Evolutionary conservation across 495 filamentous ascomycete genomes (phyloP), one percentile per base, ranked within the genome.

Genomic region (Lasiosphaeris hirsuta): DNA sequence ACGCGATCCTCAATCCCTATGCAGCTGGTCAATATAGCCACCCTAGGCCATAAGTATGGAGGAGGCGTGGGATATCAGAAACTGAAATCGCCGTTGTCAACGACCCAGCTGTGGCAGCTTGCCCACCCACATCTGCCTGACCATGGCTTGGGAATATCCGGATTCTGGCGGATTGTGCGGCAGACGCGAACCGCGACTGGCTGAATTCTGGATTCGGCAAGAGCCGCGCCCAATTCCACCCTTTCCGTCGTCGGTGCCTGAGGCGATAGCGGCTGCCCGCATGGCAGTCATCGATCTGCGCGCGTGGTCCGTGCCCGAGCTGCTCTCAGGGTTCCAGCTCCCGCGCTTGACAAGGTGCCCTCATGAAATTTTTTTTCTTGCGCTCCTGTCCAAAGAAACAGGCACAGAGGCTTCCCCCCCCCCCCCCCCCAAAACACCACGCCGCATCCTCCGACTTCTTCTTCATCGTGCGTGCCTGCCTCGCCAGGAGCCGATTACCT

Each of bases 341-440:
- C 48, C 61, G 57, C 56, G 61, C 61, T 56, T 59, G 53, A 44
- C 53, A 53, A 42, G 54, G 53, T 44, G 19, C 35, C 15, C 57
- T 49, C 42, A 33, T 9, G 14, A 45, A 51, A 53, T 59, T 59
- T 62, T 63, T 62, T 60, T 52, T 64, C 50, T 41, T 40, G 46
- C 51, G 35, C 54, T 56, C 57, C 49, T 33, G 18, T 38, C 49
- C 61, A 60, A 57, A 42, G 42, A 58, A 46, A 56, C 41, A 54
- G 59, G 46, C 54, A 50, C 34, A 53, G 52, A 36, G 47, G 37
- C 15, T 18, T 54, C 47, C 23, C 42, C 57, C 44, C 42, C 58
- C 15, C 18, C 51, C 47, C 23, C 42, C 57, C 44, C 42, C 58
- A 59, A 55, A 53, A 58, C 58, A 50, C 54, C 61, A 30, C 23